These are phyloP conservation scores for Aspergillus niger DNA, from an alignment of 2,329 filamentous ascomycete species.

Conservation along the genomic window DNA sequence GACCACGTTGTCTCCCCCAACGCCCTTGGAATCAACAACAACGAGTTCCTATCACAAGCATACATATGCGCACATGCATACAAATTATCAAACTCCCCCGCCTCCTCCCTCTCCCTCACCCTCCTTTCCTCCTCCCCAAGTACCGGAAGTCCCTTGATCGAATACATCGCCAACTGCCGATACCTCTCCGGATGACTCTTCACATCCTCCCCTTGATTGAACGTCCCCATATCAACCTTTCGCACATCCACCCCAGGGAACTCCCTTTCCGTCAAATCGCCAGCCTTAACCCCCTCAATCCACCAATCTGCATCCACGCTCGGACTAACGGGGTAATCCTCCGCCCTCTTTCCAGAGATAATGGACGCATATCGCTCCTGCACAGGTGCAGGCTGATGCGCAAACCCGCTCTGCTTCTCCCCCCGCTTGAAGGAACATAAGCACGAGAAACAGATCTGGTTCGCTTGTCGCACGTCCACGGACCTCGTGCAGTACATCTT, in stretches of 20 bases:
- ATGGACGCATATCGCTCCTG: constrained; percentile 33
- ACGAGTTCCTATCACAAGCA: constrained; percentile 57
- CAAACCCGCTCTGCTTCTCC: constrained; percentile 34
- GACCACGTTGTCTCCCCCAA: constrained; percentile 45
- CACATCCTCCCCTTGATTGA: constrained; percentile 42
- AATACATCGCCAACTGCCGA: constrained; percentile 51
- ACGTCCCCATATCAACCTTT: constrained; percentile 56
- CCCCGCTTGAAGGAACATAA: constrained; percentile 55
- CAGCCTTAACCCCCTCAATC: constrained; percentile 30
- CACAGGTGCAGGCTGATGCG: constrained; percentile 33
- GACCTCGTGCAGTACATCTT: constrained; percentile 55
- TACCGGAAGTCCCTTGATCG: constrained; percentile 44
- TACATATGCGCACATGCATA: constrained; percentile 62
- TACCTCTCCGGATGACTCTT: constrained; percentile 36
- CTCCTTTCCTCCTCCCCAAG: constrained; percentile 26
- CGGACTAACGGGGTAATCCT: constrained; percentile 38
- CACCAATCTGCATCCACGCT: constrained; percentile 42
- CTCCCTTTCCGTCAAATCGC: constrained; percentile 29
- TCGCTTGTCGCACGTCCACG: constrained; percentile 54
- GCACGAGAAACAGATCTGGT: constrained; percentile 55
- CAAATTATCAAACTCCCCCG: constrained; percentile 51
- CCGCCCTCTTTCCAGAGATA: constrained; percentile 32
- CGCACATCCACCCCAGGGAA: constrained; percentile 51
- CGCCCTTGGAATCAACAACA: constrained; percentile 55
- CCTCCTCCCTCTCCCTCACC: constrained; percentile 26